A percentile compares a stretch with the other conserved stretches of the same genome.
Conservation (phyloP, 2,329 filamentous ascomycete genomes). For the Ophiocordyceps polyrhachis-furcata region DNA sequence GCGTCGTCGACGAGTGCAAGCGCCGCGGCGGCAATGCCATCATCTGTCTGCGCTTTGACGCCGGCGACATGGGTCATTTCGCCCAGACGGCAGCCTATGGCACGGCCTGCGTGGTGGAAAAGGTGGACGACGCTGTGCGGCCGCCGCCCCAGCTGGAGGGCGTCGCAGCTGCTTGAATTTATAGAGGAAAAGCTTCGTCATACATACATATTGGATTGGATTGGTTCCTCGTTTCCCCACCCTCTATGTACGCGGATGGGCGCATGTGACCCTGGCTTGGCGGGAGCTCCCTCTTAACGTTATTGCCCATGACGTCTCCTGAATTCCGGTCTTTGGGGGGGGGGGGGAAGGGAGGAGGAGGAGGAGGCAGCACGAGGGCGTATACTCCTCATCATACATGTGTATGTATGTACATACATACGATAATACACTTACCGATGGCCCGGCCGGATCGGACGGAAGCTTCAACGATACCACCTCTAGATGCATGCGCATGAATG, state of each 20-base stretch:
- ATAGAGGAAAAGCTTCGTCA: too few relatives aligned
- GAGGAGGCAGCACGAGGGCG: too few relatives aligned
- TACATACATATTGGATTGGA: too few relatives aligned
- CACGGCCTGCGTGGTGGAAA: slow-evolving; percentile 38
- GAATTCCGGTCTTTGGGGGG: too few relatives aligned
- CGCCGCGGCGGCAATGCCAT: slow-evolving; percentile 39
- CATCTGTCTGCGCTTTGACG: slow-evolving; percentile 39
- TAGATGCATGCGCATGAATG: background rate
- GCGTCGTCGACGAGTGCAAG: slow-evolving; percentile 37
- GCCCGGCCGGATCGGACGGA: background rate
- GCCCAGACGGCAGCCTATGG: slow-evolving; percentile 42
- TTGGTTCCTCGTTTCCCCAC: too few relatives aligned
- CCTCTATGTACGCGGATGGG: too few relatives aligned
- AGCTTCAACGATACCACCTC: background rate
- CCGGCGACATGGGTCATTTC: slow-evolving; percentile 33
- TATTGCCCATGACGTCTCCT: too few relatives aligned
- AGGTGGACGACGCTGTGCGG: slow-evolving; percentile 21
- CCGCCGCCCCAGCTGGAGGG: slow-evolving; percentile 10
- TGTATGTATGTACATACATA: background rate
- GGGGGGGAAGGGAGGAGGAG: too few relatives aligned
- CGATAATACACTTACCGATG: too few relatives aligned
- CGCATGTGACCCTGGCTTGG: too few relatives aligned
- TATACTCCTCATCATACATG: too few relatives aligned
- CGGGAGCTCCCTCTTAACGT: too few relatives aligned
- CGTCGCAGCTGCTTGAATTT: background rate